Base-by-base conservation (phyloP, 805 yeast genomes). In the Myxozyma lipomycoides region DNA sequence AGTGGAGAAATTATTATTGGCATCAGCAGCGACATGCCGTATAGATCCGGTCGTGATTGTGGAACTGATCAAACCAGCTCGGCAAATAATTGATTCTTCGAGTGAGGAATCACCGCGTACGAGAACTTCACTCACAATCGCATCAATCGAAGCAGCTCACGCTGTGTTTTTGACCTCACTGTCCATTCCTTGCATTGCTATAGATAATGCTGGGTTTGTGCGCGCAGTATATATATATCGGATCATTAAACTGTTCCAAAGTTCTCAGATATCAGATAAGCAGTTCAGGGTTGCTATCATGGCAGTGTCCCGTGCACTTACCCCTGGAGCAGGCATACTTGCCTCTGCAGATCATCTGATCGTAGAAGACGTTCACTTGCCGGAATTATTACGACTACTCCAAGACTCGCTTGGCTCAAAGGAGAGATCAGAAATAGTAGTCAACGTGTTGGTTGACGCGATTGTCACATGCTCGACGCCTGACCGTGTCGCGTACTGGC, bases 131-230 rank as follows among this genome's bases (percentile, higher is more conserved):
- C 15, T 30, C 12, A 35, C 36, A 15, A 40, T 42, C 19, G 50
- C 46, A 12, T 26, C 52, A 21, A 41, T 44, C 24, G 61, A 58
- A 28, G 58, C 59, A 5, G 53, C 61, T 6, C 61, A 58, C 25
- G 56, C 61, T 2, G 59, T 58, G 2, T 43, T 58, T 24, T 28
- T 58, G 39, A 60, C 61, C 7, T 37, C 58, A 25, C 41, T 57
- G 22, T 30, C 35, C 10, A 40, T 49, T 3, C 55, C 55, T 2
- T 35, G 43, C 7, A 26, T 55, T 6, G 57, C 48, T 17, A 17
- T 9, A 9, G 43, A 39, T 10, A 55, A 52, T 19, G 51, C 37
- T 22, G 38, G 18, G 4, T 55, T 41, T 24, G 36, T 55, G 7
- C 44, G 43, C 17, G 25, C 22, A 5, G 35, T 24, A 4, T 52